Base-by-base conservation (phyloP, 2,329 filamentous ascomycete genomes). In the Diaporthe sp. region DNA sequence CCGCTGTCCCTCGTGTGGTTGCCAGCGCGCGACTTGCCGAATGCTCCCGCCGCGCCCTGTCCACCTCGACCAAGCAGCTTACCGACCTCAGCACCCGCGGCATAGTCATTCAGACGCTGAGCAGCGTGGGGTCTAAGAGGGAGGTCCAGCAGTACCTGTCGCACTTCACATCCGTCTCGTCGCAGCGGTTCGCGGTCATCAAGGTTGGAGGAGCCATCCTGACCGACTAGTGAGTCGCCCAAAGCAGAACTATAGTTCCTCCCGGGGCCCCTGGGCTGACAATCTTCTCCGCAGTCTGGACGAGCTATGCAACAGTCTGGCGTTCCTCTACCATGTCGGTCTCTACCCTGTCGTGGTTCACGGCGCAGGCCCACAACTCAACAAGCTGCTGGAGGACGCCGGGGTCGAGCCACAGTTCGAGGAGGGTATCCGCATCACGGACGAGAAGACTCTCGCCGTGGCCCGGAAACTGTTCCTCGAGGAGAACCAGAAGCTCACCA, bases 81-180 rank as follows among this genome's bases (percentile, higher is more conserved):
- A 83, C 81, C 77, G 85, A 92, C 79, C 88, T 90, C 75, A 91
- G 89, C 73, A 95, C 94, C 58, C 90, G 94, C 74, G 93, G 93
- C 61, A 96, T 95, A 72, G 95, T 97, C 77, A 93, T 97, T 81
- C 94, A 96, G 86, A 90, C 98, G 75, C 89, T 98, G 79, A 97
- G 95, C 87, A 98, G 96, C 85, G 97, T 98, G 83, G 96, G 95
- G 76, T 98, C 95, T 77, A 97, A 97, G 90, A 90, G 96, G 76
- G 96, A 99, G 87, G 95, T 97, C 77, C 94, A 98, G 87, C 96
- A 98, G 85, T 98, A 98, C 85, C 92, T 98, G 75, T 97, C 96
- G 78, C 95, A 98, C 83, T 99, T 99, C 88, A 97, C 94, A 79
- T 98, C 96, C 44, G 96, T 98, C 76, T 97, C 95, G 58, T 97